Evolutionary conservation across 2,329 filamentous ascomycete genomes (phyloP), one percentile per base, ranked within the genome.

Genomic region (Exophiala sideris): DNA sequence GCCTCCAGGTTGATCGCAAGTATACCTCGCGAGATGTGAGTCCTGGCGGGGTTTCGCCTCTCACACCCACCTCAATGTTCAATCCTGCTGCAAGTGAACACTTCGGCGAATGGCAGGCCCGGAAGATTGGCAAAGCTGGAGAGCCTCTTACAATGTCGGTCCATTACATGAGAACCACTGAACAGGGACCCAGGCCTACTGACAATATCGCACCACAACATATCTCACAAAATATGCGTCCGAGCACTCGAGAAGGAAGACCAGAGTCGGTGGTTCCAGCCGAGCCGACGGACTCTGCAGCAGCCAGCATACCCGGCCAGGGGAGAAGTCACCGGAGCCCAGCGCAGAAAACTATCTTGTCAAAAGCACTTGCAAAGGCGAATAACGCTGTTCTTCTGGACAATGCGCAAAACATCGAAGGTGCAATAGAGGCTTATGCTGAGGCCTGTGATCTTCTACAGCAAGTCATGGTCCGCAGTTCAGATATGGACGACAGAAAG

Each of bases 331-430:
- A 71, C 54, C 70, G 72, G 58, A 72, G 70, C n/a, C 82, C 83
- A 11, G 90, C 88, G 1, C 88, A 97, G 69, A 97, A 96, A 76
- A 88, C 86, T 9, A 97, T 97, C 91, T 80, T 99, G 34, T 96
- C 92, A n/a, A 89, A 88, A 64, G 94, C 94, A 0, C 76, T 99
- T 50, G 88, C 95, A 68, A 96, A 96, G 73, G 94, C 94, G 46
- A 96, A 99, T 67, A 92, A 89, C 10, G 94, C 94, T 18, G 94
- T 99, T 21, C 82, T 96, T 62, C 81, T 99, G 38, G 94, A 99
- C 73, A 97, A 96, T 80, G 91, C 90, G 11, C 89, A 94, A 66
- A 96, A 97, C 67, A 92, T 94, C 59, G 89, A 92, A 68, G 91
- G 89, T 38, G 94, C 94, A 14, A 86, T 95, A 67, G 84, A 90